Conservation (phyloP, 805 yeast genomes). For the Ogataea chonburiensis region DNA sequence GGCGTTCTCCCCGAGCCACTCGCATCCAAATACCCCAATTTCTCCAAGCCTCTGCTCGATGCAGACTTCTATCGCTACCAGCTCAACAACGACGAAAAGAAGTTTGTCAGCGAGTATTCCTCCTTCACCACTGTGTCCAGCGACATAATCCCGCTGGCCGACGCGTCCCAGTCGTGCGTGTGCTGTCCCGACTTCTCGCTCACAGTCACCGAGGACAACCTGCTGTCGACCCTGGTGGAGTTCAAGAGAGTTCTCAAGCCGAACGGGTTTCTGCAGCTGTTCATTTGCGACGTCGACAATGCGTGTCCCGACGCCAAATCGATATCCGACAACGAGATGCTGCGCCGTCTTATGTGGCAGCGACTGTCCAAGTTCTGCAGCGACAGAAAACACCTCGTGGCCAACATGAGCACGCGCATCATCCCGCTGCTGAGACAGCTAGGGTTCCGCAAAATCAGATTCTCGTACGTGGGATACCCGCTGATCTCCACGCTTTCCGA, state of each 20-base stretch:
- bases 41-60: constrained; percentile 20
- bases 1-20: constrained; percentile 24
- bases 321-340: constrained; percentile 16
- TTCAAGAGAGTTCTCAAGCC: constrained; percentile 32
- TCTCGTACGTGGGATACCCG: constrained; percentile 29
- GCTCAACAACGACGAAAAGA: constrained; percentile 24
- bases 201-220: constrained; percentile 19
- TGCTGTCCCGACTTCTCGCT: constrained; percentile 29
- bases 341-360: constrained; percentile 25
- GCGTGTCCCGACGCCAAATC: constrained; percentile 3
- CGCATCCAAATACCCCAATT: constrained; percentile 23
- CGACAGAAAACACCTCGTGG: constrained; percentile 14
- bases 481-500: constrained; percentile 23
- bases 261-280: constrained; percentile 31
- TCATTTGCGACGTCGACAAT: constrained; percentile 29
- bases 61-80: constrained; percentile 22
- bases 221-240: constrained; percentile 26
- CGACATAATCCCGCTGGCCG: constrained; percentile 28
- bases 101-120: constrained; percentile 31
- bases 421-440: constrained; percentile 22
- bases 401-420: constrained; percentile 23
- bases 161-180: constrained; percentile 30
- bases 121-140: constrained; percentile 32
- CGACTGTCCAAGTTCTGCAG: constrained; percentile 18
- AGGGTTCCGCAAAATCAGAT: constrained; percentile 29